Percentiles rank a stretch among this genome's conserved stretches.
phyloP scores from a whole-genome alignment of 2,329 filamentous ascomycete genomes.

The Sporothrix inflata region DNA sequence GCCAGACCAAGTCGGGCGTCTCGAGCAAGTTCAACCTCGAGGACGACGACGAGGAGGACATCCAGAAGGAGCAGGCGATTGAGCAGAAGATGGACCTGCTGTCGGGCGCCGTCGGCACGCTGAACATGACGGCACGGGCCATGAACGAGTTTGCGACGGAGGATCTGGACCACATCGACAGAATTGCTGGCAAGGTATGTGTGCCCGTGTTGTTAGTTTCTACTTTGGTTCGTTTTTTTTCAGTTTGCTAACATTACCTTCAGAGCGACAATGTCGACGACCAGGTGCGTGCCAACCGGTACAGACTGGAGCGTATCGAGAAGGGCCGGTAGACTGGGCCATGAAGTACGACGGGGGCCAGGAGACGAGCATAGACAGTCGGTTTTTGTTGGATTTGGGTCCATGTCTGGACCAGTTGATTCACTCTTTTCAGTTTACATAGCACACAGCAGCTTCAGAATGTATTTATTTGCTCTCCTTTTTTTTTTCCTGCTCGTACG shows the following conservation, averaged over 20 bases:
- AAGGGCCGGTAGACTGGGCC: conserved; percentile 22
- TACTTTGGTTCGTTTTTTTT: not conserved
- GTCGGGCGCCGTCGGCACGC: conserved; percentile 67
- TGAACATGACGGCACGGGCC: conserved; percentile 58
- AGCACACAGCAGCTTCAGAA: conserved; percentile 19
- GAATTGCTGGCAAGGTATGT: conserved; percentile 75
- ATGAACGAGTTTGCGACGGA: conserved; percentile 59
- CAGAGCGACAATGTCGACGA: conserved; percentile 84
- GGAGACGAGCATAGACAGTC: not conserved
- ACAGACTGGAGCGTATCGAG: conserved; percentile 55
- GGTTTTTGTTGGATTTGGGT: not conserved
- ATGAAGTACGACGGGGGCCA: not conserved
- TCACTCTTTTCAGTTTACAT: not conserved
- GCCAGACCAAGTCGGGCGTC: conserved; percentile 42
- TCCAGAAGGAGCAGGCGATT: conserved; percentile 49
- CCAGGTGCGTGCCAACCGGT: conserved; percentile 63
- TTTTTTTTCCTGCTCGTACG: not conserved
- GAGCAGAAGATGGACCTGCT: conserved; percentile 66
- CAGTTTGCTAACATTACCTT: not conserved
- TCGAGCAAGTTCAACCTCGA: conserved; percentile 35
- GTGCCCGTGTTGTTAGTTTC: not conserved
- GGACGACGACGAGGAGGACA: conserved; percentile 36
- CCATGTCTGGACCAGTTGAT: not conserved
- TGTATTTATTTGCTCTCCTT: not conserved
- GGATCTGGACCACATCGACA: conserved; percentile 73